phyloP scores from a whole-genome alignment of 148 eudicot species.

The Cornus kousa region DNA sequence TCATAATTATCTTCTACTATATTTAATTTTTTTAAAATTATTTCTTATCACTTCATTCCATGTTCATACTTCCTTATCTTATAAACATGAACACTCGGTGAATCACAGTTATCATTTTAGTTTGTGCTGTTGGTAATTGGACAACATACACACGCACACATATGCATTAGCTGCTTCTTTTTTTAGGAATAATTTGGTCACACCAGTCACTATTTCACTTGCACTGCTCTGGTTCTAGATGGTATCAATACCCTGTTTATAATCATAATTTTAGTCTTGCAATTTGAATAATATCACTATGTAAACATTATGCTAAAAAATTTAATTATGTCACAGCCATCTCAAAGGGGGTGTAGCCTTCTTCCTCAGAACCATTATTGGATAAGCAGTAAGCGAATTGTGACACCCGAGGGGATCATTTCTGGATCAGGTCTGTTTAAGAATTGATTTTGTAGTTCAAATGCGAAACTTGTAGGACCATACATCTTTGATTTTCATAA shows the following conservation, averaged over 20 bases:
- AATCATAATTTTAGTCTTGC: background rate
- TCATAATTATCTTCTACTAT: no score
- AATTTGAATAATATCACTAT: background rate
- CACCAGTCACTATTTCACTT: conserved; percentile 3
- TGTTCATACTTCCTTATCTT: no score
- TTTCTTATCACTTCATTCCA: no score
- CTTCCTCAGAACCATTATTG: conserved; percentile 63
- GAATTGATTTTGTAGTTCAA: background rate
- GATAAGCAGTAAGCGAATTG: conserved; percentile 93
- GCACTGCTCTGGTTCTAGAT: background rate
- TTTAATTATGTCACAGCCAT: conserved; percentile 29
- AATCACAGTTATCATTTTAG: no score
- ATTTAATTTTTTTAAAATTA: no score
- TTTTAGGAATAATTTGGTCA: background rate
- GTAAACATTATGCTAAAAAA: background rate
- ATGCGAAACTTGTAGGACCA: background rate
- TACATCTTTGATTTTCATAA: background rate
- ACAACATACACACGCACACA: background rate
- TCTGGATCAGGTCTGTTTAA: conserved; percentile 78
- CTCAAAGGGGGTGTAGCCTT: conserved; percentile 66
- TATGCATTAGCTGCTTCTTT: background rate
- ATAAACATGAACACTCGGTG: no score
- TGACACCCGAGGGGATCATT: conserved; percentile 66
- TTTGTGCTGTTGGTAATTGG: background rate
- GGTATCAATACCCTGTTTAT: background rate